Conservation (phyloP, 225 moss, liverwort and hornwort genomes). For the Physcomitrellopsis africana region DNA sequence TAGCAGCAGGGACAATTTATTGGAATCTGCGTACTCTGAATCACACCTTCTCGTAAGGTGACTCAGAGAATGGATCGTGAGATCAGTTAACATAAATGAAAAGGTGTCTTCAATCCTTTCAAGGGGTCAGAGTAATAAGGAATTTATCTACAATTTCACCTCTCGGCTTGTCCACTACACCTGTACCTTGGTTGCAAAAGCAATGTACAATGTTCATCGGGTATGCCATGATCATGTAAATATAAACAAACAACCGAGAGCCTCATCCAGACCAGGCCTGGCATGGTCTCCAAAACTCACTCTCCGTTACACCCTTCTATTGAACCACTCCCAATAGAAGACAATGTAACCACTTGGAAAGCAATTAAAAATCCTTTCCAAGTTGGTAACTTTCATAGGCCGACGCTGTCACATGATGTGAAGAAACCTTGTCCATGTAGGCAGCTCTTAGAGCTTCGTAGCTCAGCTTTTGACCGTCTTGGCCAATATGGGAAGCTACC, state of each 20-base stretch:
- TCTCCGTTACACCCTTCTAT: slow-evolving; percentile 14
- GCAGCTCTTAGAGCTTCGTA: slow-evolving; percentile 61
- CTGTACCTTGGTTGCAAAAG: slow-evolving; percentile 46
- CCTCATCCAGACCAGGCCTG: slow-evolving; percentile 30
- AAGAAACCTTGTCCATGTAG: slow-evolving; percentile 51
- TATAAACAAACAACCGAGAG: slow-evolving; percentile 52
- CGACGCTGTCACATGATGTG: slow-evolving; percentile 43
- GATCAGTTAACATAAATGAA: slow-evolving; percentile 12
- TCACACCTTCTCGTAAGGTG: slow-evolving; percentile 3
- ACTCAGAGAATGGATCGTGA: slow-evolving; percentile 4
- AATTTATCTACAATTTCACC: slow-evolving; percentile 52
- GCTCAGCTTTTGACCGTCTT: slow-evolving; percentile 44
- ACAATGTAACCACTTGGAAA: neutral
- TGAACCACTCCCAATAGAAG: neutral
- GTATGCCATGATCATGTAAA: slow-evolving; percentile 45
- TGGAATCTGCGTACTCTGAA: slow-evolving; percentile 27
- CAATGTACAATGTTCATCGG: slow-evolving; percentile 51
- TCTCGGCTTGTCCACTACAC: slow-evolving; percentile 36
- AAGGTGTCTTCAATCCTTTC: slow-evolving; percentile 14
- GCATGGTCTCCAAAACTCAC: slow-evolving; percentile 39
- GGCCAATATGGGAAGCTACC: slow-evolving; percentile 32
- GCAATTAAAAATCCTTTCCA: slow-evolving; percentile 49
- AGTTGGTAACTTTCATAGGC: slow-evolving; percentile 55
- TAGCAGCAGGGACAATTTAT: slow-evolving; percentile 20
- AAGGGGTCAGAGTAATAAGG: slow-evolving; percentile 23